These are phyloP conservation scores for Hirsutella minnesotensis DNA, from an alignment of 2,329 filamentous ascomycete species.

Conservation along the genomic window DNA sequence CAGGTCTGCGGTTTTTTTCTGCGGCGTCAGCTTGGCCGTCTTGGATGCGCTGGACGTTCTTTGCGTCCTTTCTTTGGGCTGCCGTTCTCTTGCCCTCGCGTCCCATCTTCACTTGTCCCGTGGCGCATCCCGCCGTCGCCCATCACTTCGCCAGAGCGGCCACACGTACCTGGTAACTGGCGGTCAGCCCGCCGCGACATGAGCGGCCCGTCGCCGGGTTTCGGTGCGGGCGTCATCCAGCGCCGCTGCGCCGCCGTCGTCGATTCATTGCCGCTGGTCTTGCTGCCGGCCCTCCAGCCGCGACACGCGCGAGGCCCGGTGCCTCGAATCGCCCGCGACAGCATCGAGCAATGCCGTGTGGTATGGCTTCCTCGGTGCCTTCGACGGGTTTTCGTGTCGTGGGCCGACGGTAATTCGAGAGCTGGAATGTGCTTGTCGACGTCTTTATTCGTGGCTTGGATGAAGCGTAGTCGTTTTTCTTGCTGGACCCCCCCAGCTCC, in stretches of 20 bases:
- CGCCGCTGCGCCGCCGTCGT: slow-evolving; percentile 24
- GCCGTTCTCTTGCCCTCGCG: neutral
- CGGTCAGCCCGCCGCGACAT: slow-evolving; percentile 54
- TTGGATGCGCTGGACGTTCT: too few species aligned
- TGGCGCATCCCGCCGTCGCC: too few species aligned
- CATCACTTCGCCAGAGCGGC: slow-evolving; percentile 1
- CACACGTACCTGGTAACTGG: slow-evolving; percentile 46
- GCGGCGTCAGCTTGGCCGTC: too few species aligned
- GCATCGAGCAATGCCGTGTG: too few species aligned
- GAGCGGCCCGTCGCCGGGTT: slow-evolving; percentile 47
- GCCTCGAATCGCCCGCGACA: slow-evolving; percentile 10
- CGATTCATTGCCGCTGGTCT: neutral
- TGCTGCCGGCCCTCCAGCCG: neutral
- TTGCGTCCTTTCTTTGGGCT: too few species aligned
- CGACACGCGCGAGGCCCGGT: neutral
- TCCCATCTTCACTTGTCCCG: neutral
- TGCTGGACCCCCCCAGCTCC: too few species aligned
- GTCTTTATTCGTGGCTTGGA: too few species aligned
- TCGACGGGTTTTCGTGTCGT: too few species aligned
- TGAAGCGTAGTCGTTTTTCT: too few species aligned
- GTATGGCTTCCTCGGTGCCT: neutral
- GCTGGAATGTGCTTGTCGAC: too few species aligned
- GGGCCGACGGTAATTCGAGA: too few species aligned
- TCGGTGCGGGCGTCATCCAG: slow-evolving; percentile 42
- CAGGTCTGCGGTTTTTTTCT: too few species aligned